Evolutionary conservation across 1,284 basidiomycete species (phyloP).

Genomic region (Cutaneotrichosporon cavernicola): DNA sequence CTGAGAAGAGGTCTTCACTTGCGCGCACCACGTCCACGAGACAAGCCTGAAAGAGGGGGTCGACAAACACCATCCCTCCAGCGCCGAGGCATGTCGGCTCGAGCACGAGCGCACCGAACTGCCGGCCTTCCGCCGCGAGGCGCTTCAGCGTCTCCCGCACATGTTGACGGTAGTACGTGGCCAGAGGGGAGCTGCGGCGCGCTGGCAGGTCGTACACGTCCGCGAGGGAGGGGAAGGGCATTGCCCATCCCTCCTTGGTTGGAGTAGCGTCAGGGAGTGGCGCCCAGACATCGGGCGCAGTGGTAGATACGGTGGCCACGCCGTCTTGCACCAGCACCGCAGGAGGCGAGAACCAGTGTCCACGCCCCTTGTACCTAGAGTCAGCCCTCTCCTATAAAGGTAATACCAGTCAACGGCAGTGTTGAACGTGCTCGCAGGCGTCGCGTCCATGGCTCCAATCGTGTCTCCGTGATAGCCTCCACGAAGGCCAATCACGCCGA

Average conservation of each 20-base stretch:
- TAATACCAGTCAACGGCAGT: conserved; percentile 74
- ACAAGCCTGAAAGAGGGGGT: conserved; percentile 90
- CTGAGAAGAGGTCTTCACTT: conserved; percentile 54
- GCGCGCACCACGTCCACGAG: conserved; percentile 77
- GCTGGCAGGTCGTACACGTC: conserved; percentile 70
- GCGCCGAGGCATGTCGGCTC: conserved; percentile 95
- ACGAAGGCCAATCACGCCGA: conserved; percentile 81
- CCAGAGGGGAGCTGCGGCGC: conserved; percentile 65
- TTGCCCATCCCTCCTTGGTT: conserved; percentile 29
- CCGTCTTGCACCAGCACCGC: conserved; percentile 69
- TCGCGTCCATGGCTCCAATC: conserved; percentile 95
- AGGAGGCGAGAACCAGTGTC: conserved; percentile 91
- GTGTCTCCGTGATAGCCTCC: conserved; percentile 99
- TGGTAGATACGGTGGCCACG: conserved; percentile 60
- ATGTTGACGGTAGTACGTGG: conserved; percentile 63
- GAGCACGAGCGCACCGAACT: conserved; percentile 72
- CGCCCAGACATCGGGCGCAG: conserved; percentile 49
- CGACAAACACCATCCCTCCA: conserved; percentile 96
- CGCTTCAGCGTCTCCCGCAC: conserved; percentile 61
- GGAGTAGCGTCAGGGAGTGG: conserved; percentile 30
- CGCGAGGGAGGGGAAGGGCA: conserved; percentile 58
- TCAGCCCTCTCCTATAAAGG: background rate
- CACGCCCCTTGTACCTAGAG: conserved; percentile 71
- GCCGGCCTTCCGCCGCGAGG: conserved; percentile 54
- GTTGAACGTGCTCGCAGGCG: conserved; percentile 81